Percentiles rank a stretch among this genome's conserved stretches.
These are phyloP conservation scores for Ramalina intermedia DNA, from an alignment of 495 filamentous ascomycete species.

Conservation along the genomic window DNA sequence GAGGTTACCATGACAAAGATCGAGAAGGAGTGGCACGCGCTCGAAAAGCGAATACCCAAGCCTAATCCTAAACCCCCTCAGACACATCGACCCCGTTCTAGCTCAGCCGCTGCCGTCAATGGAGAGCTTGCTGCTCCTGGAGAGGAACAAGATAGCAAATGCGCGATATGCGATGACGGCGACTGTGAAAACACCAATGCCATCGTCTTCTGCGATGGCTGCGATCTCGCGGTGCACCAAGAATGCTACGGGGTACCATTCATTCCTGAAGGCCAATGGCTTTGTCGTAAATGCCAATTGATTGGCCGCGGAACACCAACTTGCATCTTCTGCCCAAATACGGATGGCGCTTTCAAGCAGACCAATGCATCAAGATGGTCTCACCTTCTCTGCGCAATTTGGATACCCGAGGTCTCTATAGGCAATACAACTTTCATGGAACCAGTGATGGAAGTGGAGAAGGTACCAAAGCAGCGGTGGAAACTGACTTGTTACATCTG, in stretches of 20 bases:
- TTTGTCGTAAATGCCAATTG: slow-evolving; percentile 92
- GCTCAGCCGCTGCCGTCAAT: slow-evolving; percentile 83
- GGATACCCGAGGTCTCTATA: slow-evolving; percentile 92
- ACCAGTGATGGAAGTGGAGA: slow-evolving; percentile 93
- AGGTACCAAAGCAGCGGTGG: slow-evolving; percentile 87
- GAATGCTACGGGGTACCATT: slow-evolving; percentile 99
- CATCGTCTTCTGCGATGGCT: slow-evolving; percentile 98
- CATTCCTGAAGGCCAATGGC: slow-evolving; percentile 97
- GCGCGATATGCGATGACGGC: slow-evolving; percentile 93
- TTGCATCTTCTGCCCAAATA: slow-evolving; percentile 97
- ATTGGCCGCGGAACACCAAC: slow-evolving; percentile 83
- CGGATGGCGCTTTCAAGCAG: slow-evolving; percentile 95
- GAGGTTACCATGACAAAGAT: slow-evolving; percentile 98
- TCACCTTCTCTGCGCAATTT: slow-evolving; percentile 90
- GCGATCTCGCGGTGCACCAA: slow-evolving; percentile 93
- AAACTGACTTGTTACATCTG: slow-evolving; percentile 94
- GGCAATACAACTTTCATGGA: slow-evolving; percentile 98
- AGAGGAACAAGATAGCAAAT: slow-evolving; percentile 95
- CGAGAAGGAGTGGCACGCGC: slow-evolving; percentile 93
- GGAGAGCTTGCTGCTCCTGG: slow-evolving; percentile 67
- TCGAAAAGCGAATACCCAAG: slow-evolving; percentile 93
- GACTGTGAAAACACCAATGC: slow-evolving; percentile 99
- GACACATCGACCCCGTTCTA: slow-evolving; percentile 77
- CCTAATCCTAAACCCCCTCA: slow-evolving; percentile 90
- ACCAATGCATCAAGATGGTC: slow-evolving; percentile 92